Conservation (phyloP, 768 basidiomycete genomes). For the Russula griseocarnosa region DNA sequence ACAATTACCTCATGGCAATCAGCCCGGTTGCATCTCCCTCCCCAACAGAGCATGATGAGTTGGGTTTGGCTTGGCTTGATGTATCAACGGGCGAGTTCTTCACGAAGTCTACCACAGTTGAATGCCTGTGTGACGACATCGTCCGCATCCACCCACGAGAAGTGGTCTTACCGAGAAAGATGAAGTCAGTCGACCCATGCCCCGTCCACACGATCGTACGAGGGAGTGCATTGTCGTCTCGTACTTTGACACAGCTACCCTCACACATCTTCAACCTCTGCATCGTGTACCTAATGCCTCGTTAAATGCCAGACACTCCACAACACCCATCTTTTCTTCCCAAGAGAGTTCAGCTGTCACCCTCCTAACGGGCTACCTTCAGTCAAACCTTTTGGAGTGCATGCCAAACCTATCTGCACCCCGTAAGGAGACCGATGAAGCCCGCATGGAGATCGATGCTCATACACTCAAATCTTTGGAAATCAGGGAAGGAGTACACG, state of each 20-base stretch:
- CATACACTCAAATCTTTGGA: conserved; percentile 89
- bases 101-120: conserved; percentile 54
- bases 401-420: conserved; percentile 65
- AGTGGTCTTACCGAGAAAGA: conserved; percentile 57
- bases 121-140: conserved; percentile 72
- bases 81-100: conserved; percentile 94
- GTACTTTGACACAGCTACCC: conserved; percentile 35
- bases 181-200: conserved; percentile 40
- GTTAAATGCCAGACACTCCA: neutral
- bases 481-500: conserved; percentile 68
- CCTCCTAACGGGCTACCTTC: conserved; percentile 62
- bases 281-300: conserved; percentile 27
- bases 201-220: conserved; percentile 46
- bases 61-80: conserved; percentile 93
- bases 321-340: conserved; percentile 29
- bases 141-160: conserved; percentile 78
- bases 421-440: conserved; percentile 48
- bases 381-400: conserved; percentile 66
- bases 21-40: conserved; percentile 16
- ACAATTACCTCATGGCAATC: conserved; percentile 84
- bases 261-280: neutral
- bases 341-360: conserved; percentile 55
- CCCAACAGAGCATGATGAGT: neutral
- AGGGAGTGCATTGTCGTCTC: conserved; percentile 54
- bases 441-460: conserved; percentile 84